Evolutionary conservation across 192 early-diverging fungal species (phyloP), one percentile per base, ranked within the genome.

Genomic region (Entomortierella chlamydospora): DNA sequence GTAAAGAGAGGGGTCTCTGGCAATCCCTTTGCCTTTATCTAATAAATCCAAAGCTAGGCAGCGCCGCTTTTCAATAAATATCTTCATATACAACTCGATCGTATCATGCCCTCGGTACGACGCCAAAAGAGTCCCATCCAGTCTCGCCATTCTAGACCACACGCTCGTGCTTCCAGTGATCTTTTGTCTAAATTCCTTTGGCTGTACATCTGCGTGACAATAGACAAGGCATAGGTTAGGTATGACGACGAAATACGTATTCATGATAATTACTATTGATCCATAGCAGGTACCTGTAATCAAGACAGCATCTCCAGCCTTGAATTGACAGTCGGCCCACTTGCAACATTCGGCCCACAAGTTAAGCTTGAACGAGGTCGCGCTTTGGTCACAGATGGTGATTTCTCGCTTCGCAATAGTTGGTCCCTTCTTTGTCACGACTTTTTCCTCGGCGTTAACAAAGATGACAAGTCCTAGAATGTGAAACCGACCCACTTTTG

Each of bases 21-120:
- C 62, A 10, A 73, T 65, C 4, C 71, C 71, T 28, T 39, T 65
- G 9, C 60, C 71, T 9, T 47, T 63, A 29, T 73, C 71, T 18
- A 73, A 31, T 17, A 73, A 34, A 42, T 73, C 55, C 23, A 73
- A 22, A 29, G 47, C 71, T 13, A 54, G 31, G 5, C 39, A 17
- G 1, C 37, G 61, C 22, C 71, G 61, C 34, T 59, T 64, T 25
- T 65, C 25, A 22, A 45, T 43, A 29, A 65, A 52, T 1, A 59
- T 34, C 11, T n/a, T 26, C 5, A 73, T 26, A 15, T 18, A 41
- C 2, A 56, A 23, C 34, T 65, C 71, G 11, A 65, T 41, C 0
- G 8, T 53, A 0, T 33, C 1, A 17, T 52, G 8, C 2, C 63
- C 71, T 18, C 9, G n/a, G 23, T 73, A 73, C 1, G 9, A 37